Conservation (phyloP, 1,284 basidiomycete genomes). For the Thecaphora thlaspeos region DNA sequence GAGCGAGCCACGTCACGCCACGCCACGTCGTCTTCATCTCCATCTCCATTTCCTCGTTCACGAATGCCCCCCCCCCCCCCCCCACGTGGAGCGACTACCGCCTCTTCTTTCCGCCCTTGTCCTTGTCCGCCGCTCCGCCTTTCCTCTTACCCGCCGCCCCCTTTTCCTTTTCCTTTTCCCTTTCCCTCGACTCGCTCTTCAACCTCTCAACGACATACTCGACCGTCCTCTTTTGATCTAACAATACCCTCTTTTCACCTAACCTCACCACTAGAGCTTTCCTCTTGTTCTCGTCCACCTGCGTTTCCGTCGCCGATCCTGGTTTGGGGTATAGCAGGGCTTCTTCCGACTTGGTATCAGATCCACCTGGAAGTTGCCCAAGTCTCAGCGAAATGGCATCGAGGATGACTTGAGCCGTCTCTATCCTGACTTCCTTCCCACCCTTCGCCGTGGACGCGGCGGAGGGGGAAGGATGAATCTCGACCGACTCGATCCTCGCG, state of each 20-base stretch:
- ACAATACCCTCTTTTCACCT: constrained; percentile 75
- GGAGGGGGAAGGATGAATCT: constrained; percentile 13
- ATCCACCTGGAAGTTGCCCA: constrained; percentile 19
- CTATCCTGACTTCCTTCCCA: constrained; percentile 9
- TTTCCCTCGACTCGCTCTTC: constrained; percentile 11
- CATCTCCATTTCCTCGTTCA: no score
- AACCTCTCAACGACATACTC: constrained; percentile 23
- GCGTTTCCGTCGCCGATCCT: background rate
- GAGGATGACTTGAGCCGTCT: constrained; percentile 23
- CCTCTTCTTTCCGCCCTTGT: no score
- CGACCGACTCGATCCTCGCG: constrained; percentile 64
- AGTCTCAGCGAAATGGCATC: constrained; percentile 30
- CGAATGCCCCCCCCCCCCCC: no score
- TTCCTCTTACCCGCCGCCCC: no score
- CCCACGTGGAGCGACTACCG: no score
- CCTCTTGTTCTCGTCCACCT: constrained; percentile 43
- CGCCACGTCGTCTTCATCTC: no score
- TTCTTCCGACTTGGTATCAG: constrained; percentile 63
- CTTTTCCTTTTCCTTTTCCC: background rate
- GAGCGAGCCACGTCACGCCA: no score
- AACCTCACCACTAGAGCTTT: constrained; percentile 73
- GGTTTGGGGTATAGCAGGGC: constrained; percentile 57
- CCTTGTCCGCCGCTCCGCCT: no score
- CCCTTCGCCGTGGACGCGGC: background rate
- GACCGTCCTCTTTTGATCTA: constrained; percentile 34